Conservation (phyloP, 257 asterid genomes). For the Solanum habrochaites region DNA sequence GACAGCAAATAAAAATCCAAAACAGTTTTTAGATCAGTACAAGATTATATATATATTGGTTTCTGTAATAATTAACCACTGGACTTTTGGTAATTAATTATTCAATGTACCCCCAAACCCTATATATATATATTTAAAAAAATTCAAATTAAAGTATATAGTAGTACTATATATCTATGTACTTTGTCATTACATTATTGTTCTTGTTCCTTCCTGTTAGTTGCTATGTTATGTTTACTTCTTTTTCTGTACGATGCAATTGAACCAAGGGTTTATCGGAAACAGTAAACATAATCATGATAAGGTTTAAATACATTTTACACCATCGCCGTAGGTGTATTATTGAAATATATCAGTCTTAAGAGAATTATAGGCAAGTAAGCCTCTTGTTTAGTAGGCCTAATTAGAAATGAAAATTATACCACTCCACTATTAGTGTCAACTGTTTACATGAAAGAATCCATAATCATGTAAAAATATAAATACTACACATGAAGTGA, state of each 20-base stretch:
- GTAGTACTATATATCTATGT: neutral
- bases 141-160: neutral
- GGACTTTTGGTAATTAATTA: neutral
- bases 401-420: neutral
- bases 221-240: too few species aligned
- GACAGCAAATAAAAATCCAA: conserved; percentile 6
- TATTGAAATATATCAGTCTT: too few species aligned
- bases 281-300: too few species aligned
- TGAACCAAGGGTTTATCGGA: neutral
- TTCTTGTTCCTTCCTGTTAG: too few species aligned
- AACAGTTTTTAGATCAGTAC: neutral
- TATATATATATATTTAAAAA: neutral
- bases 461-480: neutral
- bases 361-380: neutral
- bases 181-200: neutral
- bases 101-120: neutral
- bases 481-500: neutral
- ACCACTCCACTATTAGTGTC: neutral
- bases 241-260: too few species aligned
- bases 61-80: neutral
- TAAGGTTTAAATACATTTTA: too few species aligned
- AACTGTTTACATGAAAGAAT: neutral
- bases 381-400: neutral
- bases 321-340: too few species aligned
- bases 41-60: neutral